These are phyloP conservation scores for Blastomyces parvus DNA, from an alignment of 2,329 filamentous ascomycete genomes.

Conservation along the genomic window DNA sequence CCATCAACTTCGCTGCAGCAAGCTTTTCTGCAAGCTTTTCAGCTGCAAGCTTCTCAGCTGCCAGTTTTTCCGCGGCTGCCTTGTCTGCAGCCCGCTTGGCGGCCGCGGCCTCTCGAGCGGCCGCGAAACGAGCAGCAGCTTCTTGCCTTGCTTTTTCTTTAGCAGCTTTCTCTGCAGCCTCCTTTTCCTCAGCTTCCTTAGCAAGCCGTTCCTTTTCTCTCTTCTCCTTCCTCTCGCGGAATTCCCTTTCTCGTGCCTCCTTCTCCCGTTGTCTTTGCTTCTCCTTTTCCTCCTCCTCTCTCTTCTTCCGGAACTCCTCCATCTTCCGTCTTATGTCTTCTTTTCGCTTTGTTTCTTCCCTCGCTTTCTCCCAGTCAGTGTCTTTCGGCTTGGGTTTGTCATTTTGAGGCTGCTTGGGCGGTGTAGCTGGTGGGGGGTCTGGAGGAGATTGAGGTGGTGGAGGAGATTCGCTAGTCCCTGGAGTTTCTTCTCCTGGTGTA, in stretches of 20 bases:
- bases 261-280: slow-evolving; percentile 32
- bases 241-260: slow-evolving; percentile 33
- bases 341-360: slow-evolving; percentile 30
- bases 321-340: slow-evolving; percentile 29
- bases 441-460: background rate
- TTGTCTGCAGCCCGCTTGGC: slow-evolving; percentile 26
- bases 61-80: slow-evolving; percentile 28
- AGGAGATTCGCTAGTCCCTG: slow-evolving; percentile 8
- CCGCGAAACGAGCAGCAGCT: slow-evolving; percentile 20
- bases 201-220: slow-evolving; percentile 23
- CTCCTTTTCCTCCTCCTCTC: slow-evolving; percentile 32
- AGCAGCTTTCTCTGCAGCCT: slow-evolving; percentile 20
- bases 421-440: slow-evolving; percentile 11
- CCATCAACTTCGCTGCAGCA: background rate
- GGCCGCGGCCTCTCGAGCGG: slow-evolving; percentile 30
- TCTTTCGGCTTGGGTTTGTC: slow-evolving; percentile 9
- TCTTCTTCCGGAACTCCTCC: slow-evolving; percentile 30
- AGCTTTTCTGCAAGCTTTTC: background rate
- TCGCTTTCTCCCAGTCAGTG: slow-evolving; percentile 21
- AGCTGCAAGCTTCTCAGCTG: slow-evolving; percentile 28
- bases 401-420: background rate
- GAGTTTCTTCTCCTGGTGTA: background rate
- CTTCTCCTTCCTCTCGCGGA: slow-evolving; percentile 33
- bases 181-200: slow-evolving; percentile 20
- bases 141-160: slow-evolving; percentile 17